Base-by-base conservation (phyloP, 2,329 filamentous ascomycete genomes). In the Aspergillus amoenus region DNA sequence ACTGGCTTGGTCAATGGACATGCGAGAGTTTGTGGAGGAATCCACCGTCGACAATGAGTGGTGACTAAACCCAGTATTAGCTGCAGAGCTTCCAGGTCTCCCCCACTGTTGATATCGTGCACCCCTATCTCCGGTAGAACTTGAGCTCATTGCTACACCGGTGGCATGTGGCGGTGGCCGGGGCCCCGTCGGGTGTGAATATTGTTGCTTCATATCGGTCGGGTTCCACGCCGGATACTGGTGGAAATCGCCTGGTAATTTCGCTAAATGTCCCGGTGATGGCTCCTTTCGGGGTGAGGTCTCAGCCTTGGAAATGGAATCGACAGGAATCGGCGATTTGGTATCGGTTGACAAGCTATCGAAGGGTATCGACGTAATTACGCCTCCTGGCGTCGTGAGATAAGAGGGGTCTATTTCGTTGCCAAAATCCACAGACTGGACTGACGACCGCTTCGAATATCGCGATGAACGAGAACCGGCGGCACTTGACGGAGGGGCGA, bases 311-410 rank as follows among this genome's bases (percentile, higher is more conserved):
- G 88, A 87, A 43, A 91, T 79, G 70, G 89, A 90, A 45, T 95
- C 89, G 68, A 90, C 81, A 40, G 88, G 78, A 57, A 91, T 83
- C 5, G 91, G 88, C 22, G 87, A 88, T 69, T 85, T 86, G 48
- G 82, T 83, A 71, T 90, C 88, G 54, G 83, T 72, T 50, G 82
- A 72, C 30, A 88, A 81, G 67, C 80, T 86, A 66, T 96, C 90
- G 78, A 95, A 96, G 32, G 93, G 91, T 63, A 97, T 93, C 27
- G 90, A 88, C 34, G 91, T 91, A 69, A 96, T 91, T 57, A 93
- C 85, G 57, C 91, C 92, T 34, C 91, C 88, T 70, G 86, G 88
- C 78, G 87, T 87, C 69, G 89, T 88, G 60, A 93, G 77, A 58
- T 85, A 87, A 59, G 82, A 77, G 48, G 71, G 66, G 66, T 86